These are phyloP conservation scores for Leptoxyphium fumago DNA, from an alignment of 2,329 filamentous ascomycete genomes.

Conservation along the genomic window DNA sequence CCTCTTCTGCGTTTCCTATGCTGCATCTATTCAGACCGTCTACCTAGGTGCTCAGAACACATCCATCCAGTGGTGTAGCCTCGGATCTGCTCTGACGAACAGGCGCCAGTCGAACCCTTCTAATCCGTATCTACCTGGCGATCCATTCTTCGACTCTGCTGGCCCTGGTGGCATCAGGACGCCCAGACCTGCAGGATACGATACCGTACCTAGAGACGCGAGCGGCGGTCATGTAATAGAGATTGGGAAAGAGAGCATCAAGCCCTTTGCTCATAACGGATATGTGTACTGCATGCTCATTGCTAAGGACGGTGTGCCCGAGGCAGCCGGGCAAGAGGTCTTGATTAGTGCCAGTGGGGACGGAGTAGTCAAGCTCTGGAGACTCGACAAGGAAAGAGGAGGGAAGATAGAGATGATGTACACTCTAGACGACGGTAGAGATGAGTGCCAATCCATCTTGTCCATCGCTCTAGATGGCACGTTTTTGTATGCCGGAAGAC, in stretches of 20 bases:
- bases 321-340: constrained; percentile 58
- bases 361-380: constrained; percentile 91
- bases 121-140: constrained; percentile 47
- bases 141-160: constrained; percentile 84
- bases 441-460: constrained; percentile 48
- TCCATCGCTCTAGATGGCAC: constrained; percentile 78
- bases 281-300: constrained; percentile 96
- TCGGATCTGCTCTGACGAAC: constrained; percentile 32
- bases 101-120: constrained; percentile 5
- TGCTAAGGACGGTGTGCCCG: constrained; percentile 56
- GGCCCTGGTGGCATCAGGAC: constrained; percentile 71
- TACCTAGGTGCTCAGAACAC: constrained; percentile 93
- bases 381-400: constrained; percentile 43
- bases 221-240: constrained; percentile 56
- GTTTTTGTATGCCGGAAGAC: constrained; percentile 81
- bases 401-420: constrained; percentile 57
- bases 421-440: constrained; percentile 43
- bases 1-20: constrained; percentile 90
- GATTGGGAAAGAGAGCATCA: constrained; percentile 66
- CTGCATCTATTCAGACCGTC: constrained; percentile 59
- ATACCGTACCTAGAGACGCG: constrained; percentile 32
- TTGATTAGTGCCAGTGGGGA: constrained; percentile 86
- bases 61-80: constrained; percentile 79
- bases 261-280: constrained; percentile 83
- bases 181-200: constrained; percentile 49